phyloP scores from a whole-genome alignment of 345 rosid genomes.

The Arabidopsis suecica region DNA sequence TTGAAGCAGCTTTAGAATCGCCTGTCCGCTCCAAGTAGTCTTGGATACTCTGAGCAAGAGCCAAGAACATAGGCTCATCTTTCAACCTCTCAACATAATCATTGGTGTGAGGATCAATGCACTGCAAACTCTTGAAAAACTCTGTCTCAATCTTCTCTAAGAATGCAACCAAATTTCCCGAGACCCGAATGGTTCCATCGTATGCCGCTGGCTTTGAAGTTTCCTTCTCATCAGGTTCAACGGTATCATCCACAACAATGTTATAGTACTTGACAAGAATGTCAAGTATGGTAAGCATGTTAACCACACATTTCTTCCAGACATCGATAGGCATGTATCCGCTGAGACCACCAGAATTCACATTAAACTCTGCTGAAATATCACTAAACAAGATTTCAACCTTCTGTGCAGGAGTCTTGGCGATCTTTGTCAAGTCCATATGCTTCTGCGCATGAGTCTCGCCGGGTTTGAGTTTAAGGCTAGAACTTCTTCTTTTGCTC shows the following conservation, averaged over 20 bases:
- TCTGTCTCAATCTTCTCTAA: slow-evolving; percentile 80
- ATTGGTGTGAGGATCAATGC: slow-evolving; percentile 87
- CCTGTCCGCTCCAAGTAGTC: slow-evolving; percentile 66
- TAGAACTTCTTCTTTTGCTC: slow-evolving; percentile 77
- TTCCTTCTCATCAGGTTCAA: slow-evolving; percentile 87
- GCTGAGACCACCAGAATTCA: slow-evolving; percentile 78
- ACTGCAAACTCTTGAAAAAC: slow-evolving; percentile 90
- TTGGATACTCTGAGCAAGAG: slow-evolving; percentile 87
- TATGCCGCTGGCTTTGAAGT: slow-evolving; percentile 70
- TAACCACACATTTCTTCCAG: slow-evolving; percentile 83
- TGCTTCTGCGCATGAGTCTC: slow-evolving; percentile 36
- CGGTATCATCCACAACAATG: slow-evolving; percentile 66
- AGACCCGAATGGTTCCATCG: slow-evolving; percentile 66
- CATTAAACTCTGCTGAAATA: slow-evolving; percentile 89
- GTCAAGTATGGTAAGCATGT: slow-evolving; percentile 78
- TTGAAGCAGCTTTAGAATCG: slow-evolving; percentile 76
- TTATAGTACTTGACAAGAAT: slow-evolving; percentile 70
- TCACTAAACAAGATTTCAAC: slow-evolving; percentile 82
- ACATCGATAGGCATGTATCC: slow-evolving; percentile 91
- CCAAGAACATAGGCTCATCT: slow-evolving; percentile 80
- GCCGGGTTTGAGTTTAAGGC: slow-evolving; percentile 64
- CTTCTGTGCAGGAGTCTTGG: slow-evolving; percentile 98
- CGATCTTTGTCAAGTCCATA: slow-evolving; percentile 77
- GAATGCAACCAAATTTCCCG: slow-evolving; percentile 88
- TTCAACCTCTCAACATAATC: slow-evolving; percentile 81